Conservation (phyloP, 78 protist genomes). For the Pigoraptor vietnamica region DNA sequence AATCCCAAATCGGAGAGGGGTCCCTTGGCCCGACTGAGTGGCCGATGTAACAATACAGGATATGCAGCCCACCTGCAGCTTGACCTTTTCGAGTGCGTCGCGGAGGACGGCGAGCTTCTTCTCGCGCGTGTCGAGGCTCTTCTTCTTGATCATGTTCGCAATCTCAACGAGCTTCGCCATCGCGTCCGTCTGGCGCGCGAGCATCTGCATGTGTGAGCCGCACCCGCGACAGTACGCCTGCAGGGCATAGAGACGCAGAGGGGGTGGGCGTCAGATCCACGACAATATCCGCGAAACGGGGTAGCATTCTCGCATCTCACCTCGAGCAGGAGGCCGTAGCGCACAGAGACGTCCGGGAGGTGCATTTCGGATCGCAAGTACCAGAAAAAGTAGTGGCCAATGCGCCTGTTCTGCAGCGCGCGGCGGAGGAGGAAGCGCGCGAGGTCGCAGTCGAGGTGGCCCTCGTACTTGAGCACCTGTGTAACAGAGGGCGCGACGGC, state of each 20-base stretch:
- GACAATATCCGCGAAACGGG: too few species aligned
- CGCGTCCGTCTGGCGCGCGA: neutral
- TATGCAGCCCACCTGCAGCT: too few species aligned
- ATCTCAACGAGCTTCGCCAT: neutral
- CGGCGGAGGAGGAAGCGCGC: slow-evolving; percentile 66
- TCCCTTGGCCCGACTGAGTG: too few species aligned
- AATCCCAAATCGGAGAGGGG: too few species aligned
- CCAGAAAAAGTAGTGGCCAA: slow-evolving; percentile 72
- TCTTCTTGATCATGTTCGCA: slow-evolving; percentile 1
- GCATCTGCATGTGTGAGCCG: neutral
- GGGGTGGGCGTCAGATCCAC: too few species aligned
- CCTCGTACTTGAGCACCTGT: slow-evolving; percentile 71
- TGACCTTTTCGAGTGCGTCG: too few species aligned
- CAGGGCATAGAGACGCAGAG: neutral
- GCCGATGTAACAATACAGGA: too few species aligned
- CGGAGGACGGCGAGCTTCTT: neutral
- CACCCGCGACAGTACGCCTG: slow-evolving; percentile 19
- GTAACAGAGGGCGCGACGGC: too few species aligned
- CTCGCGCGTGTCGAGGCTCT: neutral
- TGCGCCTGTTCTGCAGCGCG: slow-evolving; percentile 22
- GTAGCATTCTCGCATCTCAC: too few species aligned
- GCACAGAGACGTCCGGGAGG: neutral
- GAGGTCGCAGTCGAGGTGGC: slow-evolving; percentile 57
- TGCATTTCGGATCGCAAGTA: slow-evolving; percentile 64
- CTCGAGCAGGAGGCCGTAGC: slow-evolving; percentile 19